These are phyloP conservation scores for Globisporangium nagaii DNA, from an alignment of 352 stramenopile genomes.

Conservation along the genomic window DNA sequence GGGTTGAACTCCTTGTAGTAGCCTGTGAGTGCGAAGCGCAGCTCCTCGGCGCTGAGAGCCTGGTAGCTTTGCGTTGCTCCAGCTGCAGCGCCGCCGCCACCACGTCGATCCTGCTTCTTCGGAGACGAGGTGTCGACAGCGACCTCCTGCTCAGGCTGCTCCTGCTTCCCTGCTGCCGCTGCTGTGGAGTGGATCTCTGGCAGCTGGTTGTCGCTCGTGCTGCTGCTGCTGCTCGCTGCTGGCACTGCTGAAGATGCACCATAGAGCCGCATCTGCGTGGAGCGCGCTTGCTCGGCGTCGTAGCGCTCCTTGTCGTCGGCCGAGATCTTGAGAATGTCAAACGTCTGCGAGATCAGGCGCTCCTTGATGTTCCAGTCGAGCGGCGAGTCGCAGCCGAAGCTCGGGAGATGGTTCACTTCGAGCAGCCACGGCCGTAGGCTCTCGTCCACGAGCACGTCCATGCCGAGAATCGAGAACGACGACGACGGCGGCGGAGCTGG, in stretches of 20 bases:
- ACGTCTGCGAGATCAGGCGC: constrained; percentile 89
- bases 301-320: constrained; percentile 76
- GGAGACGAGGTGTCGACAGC: not conserved
- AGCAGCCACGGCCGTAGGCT: constrained; percentile 94
- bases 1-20: constrained; percentile 64
- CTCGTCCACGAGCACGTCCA: constrained; percentile 96
- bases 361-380: constrained; percentile 96
- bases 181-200: constrained; percentile 3
- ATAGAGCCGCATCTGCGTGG: constrained; percentile 62
- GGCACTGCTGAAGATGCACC: constrained; percentile 14
- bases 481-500: constrained; percentile 23
- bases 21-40: constrained; percentile 31
- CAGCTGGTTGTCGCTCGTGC: constrained; percentile 7
- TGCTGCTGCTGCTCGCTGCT: constrained; percentile 7
- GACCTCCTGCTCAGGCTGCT: constrained; percentile 12
- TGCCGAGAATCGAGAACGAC: constrained; percentile 92
- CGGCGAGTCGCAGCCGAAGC: constrained; percentile 93
- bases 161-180: not conserved
- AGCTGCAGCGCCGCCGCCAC: too few relatives aligned
- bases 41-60: constrained; percentile 22
- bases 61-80: not conserved
- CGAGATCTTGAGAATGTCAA: constrained; percentile 84
- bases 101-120: not conserved
- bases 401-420: constrained; percentile 96
- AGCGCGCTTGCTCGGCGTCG: constrained; percentile 55